Evolutionary conservation across 345 rosid genomes (phyloP), one percentile per base, ranked within the genome.

Genomic region (Clarkia xantiana): DNA sequence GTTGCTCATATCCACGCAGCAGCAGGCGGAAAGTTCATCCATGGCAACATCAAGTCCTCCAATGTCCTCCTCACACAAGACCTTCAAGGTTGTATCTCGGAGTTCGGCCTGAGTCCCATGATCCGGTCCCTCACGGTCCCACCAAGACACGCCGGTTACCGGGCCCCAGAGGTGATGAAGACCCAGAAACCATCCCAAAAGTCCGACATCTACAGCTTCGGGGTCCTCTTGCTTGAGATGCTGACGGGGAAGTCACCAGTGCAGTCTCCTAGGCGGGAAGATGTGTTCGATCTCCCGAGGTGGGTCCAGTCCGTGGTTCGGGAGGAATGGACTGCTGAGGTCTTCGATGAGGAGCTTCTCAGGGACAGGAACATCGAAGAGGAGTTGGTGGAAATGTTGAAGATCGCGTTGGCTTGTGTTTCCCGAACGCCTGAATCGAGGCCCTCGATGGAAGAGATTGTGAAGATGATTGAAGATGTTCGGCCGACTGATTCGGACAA

Each of bases 251-350:
- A 83, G 72, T 71, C 74, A 14, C 86, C 86, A 5, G 70, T 77
- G 47, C 81, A 76, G 65, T 57, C 80, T 29, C 58, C 75, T 0
- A 77, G 85, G 20, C 74, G 69, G 6, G 90, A 78, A 36, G 87
- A 80, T 9, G 75, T 69, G 36, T 77, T 81, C 36, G 96, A 87
- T 57, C 77, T 87, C 22, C 96, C 94, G 3, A 77, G 73, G 44
- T 87, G 96, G 96, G 96, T 83, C 36, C 94, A 81, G 60, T 83
- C 96, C 1, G 87, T 83, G 43, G 87, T 87, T 48, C 65, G 85
- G 44, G 96, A 87, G 66, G 94, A 87, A 64, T 87, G 96, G 96
- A 83, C 96, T 6, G 78, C 94, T 0, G 96, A 87, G 72, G 96
- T 87, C 57, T 87, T 83, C 53, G 96, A 83, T 11, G 74, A 71